Evolutionary conservation across 768 basidiomycete genomes (phyloP), one percentile per base, ranked within the genome.

Genomic region (Leccinum boreale): DNA sequence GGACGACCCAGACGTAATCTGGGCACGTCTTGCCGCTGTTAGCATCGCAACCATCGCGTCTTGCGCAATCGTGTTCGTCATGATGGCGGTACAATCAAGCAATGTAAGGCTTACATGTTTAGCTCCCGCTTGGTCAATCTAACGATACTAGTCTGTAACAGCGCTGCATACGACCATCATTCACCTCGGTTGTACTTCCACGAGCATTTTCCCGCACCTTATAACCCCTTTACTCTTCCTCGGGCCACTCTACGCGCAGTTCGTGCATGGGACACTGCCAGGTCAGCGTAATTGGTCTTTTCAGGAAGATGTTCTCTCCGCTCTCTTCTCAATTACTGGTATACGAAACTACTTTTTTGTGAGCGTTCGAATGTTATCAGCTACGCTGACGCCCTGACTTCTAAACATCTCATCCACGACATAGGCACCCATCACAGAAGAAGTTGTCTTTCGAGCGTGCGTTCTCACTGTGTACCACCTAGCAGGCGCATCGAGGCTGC

Each of bases 351-450:
- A 87, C 69, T 50, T 78, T 21, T 57, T 79, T 42, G 84, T 82
- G 55, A 21, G 78, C 70, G 28, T 47, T 53, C 3, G 15, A 23
- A 35, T 12, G 15, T 15, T 11, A 39, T 62, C 57, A 19, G 50
- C 35, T 44, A 14, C 29, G 24, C 19, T 26, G 21, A 8, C n/a
- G 50, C 44, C 6, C 44, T 47, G 36, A 50, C 55, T 19, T 46
- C 53, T 52, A 33, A 55, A 29, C 46, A 28, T 28, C 23, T n/a
- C 46, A 5, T 17, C 8, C 26, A 31, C 19, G 10, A 50, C 4
- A 29, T 58, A 94, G 93, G 94, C 82, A 4, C 96, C 96, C 0
- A 72, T 94, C 33, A 95, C 95, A 0, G 96, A 99, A 74, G 96
- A 98, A 72, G 57, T 97, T 24, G 90, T 92, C 8, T 98, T 97